Percentiles rank a stretch among this genome's conserved stretches.
phyloP scores from a whole-genome alignment of 768 basidiomycete genomes.

The Cystobasidium tubakii region DNA sequence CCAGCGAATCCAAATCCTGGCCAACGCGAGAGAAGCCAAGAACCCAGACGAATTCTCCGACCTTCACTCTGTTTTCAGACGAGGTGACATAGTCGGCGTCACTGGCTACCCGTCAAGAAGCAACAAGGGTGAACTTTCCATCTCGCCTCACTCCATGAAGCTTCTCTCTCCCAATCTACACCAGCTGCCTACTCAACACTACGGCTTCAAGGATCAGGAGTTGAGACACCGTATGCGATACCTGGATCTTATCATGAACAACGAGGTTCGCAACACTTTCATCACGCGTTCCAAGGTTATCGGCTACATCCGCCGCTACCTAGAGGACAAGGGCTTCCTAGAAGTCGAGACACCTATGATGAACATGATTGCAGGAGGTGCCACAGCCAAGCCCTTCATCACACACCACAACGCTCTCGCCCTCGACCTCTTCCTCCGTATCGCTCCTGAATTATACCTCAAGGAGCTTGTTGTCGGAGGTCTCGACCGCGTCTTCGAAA shows the following conservation, averaged over 20 bases:
- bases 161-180: slow-evolving; percentile 95
- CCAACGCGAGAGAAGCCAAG: slow-evolving; percentile 57
- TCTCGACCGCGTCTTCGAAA: slow-evolving; percentile 95
- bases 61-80: slow-evolving; percentile 77
- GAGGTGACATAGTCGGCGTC: slow-evolving; percentile 94
- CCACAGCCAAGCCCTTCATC: slow-evolving; percentile 96
- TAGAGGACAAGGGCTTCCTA: slow-evolving; percentile 87
- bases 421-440: slow-evolving; percentile 90
- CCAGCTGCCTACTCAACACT: slow-evolving; percentile 76
- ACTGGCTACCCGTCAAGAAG: slow-evolving; percentile 81
- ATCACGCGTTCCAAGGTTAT: slow-evolving; percentile 80
- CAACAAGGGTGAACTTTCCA: slow-evolving; percentile 90
- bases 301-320: slow-evolving; percentile 84
- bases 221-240: slow-evolving; percentile 97
- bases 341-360: slow-evolving; percentile 98
- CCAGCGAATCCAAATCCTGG: slow-evolving; percentile 88
- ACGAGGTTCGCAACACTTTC: slow-evolving; percentile 81
- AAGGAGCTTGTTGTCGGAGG: slow-evolving; percentile 97
- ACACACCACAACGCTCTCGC: slow-evolving; percentile 98
- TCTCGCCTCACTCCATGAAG: slow-evolving; percentile 69
- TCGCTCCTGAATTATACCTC: slow-evolving; percentile 95
- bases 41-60: slow-evolving; percentile 57
- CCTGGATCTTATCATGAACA: slow-evolving; percentile 92
- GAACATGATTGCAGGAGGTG: slow-evolving; percentile 90
- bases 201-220: slow-evolving; percentile 94